A percentile compares a stretch with the other conserved stretches of the same genome.
These are phyloP conservation scores for Camellia oleifera DNA, from an alignment of 179 eudicot species.

Conservation along the genomic window DNA sequence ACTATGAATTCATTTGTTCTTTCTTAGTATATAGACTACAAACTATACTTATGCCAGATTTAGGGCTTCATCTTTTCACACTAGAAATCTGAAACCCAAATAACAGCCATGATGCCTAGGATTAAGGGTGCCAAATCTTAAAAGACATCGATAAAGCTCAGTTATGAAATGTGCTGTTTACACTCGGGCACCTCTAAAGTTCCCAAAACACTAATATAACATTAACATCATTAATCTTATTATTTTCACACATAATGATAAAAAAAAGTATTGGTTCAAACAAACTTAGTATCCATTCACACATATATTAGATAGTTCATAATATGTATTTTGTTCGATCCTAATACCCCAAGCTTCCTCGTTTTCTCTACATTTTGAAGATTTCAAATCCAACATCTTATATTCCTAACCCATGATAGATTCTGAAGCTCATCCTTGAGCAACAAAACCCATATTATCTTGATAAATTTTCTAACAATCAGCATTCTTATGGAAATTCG, in stretches of 20 bases:
- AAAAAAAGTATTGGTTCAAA: too few species aligned
- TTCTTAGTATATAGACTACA: not conserved
- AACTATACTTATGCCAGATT: not conserved
- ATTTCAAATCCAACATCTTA: not conserved
- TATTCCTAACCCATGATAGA: not conserved
- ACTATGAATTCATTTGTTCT: not conserved
- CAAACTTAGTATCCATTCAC: not conserved
- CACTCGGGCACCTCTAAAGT: not conserved
- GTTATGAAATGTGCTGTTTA: not conserved
- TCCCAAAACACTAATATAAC: not conserved
- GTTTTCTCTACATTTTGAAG: not conserved
- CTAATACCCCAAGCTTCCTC: not conserved
- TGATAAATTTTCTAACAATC: not conserved
- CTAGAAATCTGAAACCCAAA: not conserved
- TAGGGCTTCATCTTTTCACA: not conserved
- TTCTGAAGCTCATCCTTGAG: not conserved
- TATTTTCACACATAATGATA: too few species aligned
- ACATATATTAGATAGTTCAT: not conserved
- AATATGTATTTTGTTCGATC: not conserved
- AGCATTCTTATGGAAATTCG: not conserved
- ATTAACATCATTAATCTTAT: not conserved
- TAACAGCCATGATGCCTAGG: not conserved
- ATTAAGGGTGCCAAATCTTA: not conserved
- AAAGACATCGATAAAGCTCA: not conserved
- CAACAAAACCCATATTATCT: not conserved